These are phyloP conservation scores for Alternaria arborescens DNA, from an alignment of 2,329 filamentous ascomycete genomes.

Conservation along the genomic window DNA sequence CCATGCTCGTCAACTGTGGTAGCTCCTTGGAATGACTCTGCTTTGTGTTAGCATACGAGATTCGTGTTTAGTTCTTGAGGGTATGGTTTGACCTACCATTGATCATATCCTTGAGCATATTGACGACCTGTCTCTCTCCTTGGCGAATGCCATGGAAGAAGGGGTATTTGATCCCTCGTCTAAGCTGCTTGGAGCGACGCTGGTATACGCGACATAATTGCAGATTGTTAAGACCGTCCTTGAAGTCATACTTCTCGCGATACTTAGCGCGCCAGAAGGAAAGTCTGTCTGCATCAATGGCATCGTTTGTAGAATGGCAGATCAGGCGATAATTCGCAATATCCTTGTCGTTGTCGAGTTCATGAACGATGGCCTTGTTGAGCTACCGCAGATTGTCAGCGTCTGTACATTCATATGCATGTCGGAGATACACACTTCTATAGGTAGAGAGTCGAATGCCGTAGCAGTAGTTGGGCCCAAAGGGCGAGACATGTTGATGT, in stretches of 20 bases:
- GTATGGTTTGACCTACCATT: slow-evolving; percentile 49
- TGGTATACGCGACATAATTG: slow-evolving; percentile 52
- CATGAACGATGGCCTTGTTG: slow-evolving; percentile 51
- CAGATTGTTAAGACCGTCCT: slow-evolving; percentile 28
- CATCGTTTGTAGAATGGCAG: slow-evolving; percentile 51
- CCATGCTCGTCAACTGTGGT: slow-evolving; percentile 26
- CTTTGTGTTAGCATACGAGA: neutral
- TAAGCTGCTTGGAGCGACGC: slow-evolving; percentile 33
- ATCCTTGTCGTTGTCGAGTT: slow-evolving; percentile 55
- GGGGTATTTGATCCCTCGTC: slow-evolving; percentile 20
- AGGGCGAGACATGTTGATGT: slow-evolving; percentile 19
- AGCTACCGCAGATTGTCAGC: slow-evolving; percentile 40
- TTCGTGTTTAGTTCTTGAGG: neutral
- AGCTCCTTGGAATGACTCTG: slow-evolving; percentile 45
- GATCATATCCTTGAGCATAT: slow-evolving; percentile 55
- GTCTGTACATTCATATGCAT: neutral
- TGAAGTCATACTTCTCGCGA: slow-evolving; percentile 52
- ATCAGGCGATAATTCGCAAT: slow-evolving; percentile 52
- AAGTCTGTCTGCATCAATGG: slow-evolving; percentile 51
- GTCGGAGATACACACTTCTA: slow-evolving; percentile 36
- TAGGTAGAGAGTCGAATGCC: slow-evolving; percentile 46
- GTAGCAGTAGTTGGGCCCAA: slow-evolving; percentile 11
- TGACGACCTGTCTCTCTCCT: slow-evolving; percentile 47
- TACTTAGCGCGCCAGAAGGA: slow-evolving; percentile 61
- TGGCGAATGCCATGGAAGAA: slow-evolving; percentile 31